Percentiles rank a stretch among this genome's conserved stretches.
Evolutionary conservation across 129 eudicot species (phyloP).

Genomic region (Centella asiatica): DNA sequence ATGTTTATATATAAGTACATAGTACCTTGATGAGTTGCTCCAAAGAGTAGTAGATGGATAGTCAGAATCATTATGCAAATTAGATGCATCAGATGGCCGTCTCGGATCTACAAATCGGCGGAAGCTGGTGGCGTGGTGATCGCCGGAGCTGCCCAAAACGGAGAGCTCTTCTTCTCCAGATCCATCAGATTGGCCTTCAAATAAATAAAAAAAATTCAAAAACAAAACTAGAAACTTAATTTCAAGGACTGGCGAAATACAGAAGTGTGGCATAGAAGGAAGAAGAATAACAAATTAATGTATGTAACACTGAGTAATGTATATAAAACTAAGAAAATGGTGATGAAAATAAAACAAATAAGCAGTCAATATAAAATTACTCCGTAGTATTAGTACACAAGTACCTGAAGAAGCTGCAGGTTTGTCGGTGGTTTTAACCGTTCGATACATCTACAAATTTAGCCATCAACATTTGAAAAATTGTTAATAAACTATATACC

Average conservation of each 20-base stretch:
- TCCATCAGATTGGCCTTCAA: conserved; percentile 78
- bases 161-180: conserved; percentile 81
- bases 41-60: conserved; percentile 42
- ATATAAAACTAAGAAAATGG: too few species aligned
- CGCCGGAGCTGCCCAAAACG: conserved; percentile 36
- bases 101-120: conserved; percentile 39
- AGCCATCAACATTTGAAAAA: neutral
- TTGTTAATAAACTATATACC: too few species aligned
- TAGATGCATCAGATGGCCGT: conserved; percentile 31
- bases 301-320: too few species aligned
- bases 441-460: conserved; percentile 75
- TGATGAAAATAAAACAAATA: too few species aligned
- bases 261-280: too few species aligned
- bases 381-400: conserved; percentile 4
- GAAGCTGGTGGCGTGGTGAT: too few species aligned
- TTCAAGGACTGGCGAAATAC: too few species aligned
- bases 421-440: conserved; percentile 85
- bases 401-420: conserved; percentile 90
- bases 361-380: conserved; percentile 15
- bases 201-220: too few species aligned
- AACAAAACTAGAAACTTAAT: too few species aligned
- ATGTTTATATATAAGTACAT: neutral
- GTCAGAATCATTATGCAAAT: conserved; percentile 30
- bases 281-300: too few species aligned
- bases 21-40: conserved; percentile 77